Conservation (phyloP, 306 rosid genomes). For the Cercis canadensis region DNA sequence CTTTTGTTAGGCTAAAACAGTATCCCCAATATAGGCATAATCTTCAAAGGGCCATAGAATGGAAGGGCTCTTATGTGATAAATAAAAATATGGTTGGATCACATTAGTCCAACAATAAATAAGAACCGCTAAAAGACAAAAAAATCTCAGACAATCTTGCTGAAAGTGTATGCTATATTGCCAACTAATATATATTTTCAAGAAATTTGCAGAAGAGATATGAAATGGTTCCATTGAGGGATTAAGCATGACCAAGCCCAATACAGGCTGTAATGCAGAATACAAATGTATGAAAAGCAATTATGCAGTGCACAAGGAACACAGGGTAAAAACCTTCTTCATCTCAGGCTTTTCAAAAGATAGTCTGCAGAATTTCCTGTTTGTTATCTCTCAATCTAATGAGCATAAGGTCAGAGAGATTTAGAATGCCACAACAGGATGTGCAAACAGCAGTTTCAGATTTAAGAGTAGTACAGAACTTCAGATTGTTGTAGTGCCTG, state of each 20-base stretch:
- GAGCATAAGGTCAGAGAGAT: not conserved
- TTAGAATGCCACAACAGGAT: not conserved
- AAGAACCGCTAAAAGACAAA: not conserved
- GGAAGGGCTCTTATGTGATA: not conserved
- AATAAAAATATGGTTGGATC: not conserved
- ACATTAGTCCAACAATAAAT: not conserved
- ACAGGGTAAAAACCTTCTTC: no score
- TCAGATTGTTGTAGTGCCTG: not conserved
- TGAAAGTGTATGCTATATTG: not conserved
- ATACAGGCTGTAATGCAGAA: not conserved
- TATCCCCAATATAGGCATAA: not conserved
- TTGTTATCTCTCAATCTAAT: not conserved
- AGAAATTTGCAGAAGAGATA: no score
- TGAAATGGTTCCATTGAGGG: no score
- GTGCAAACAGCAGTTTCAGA: not conserved
- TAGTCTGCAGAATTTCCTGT: constrained; percentile 11
- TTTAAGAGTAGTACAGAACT: not conserved
- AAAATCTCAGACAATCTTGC: not conserved
- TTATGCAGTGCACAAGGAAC: no score
- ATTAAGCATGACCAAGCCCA: no score
- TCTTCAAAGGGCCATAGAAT: not conserved
- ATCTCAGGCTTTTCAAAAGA: not conserved
- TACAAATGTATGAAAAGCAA: not conserved
- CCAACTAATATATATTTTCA: not conserved
- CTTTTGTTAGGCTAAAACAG: not conserved